Evolutionary conservation across 495 filamentous ascomycete species (phyloP).

Genomic region (Daldinia loculata): DNA sequence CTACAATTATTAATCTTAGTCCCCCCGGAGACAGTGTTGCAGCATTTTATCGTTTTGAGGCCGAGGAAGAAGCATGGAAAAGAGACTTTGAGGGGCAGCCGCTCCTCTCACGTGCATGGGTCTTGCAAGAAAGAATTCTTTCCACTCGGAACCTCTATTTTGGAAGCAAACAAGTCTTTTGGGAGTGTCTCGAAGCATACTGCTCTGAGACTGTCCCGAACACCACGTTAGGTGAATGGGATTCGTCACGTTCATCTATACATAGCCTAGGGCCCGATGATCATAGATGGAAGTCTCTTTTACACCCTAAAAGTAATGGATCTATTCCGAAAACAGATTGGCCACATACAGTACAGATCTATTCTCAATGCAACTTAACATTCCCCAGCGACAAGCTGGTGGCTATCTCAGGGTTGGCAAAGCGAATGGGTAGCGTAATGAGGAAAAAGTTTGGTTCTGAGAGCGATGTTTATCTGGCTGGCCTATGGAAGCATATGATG

Average conservation of each 20-base stretch:
- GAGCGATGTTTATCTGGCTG: constrained; percentile 25
- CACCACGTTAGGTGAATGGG: neutral
- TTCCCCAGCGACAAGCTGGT: constrained; percentile 28
- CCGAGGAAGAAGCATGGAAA: constrained; percentile 16
- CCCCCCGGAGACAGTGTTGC: neutral
- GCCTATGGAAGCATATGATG: constrained; percentile 31
- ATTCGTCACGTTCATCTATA: too few species aligned
- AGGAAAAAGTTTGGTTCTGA: neutral
- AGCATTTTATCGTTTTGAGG: constrained; percentile 1
- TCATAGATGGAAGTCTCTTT: constrained; percentile 20
- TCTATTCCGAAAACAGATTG: constrained; percentile 2
- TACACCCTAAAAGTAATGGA: neutral
- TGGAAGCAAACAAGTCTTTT: constrained; percentile 37
- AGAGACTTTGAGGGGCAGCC: constrained; percentile 22
- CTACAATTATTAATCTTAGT: constrained; percentile 25
- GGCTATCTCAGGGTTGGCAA: constrained; percentile 30
- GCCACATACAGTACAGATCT: constrained; percentile 5
- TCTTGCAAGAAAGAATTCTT: constrained; percentile 39
- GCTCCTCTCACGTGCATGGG: constrained; percentile 32
- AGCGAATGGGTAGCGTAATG: constrained; percentile 7
- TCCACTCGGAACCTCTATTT: constrained; percentile 37
- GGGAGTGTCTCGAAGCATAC: constrained; percentile 29
- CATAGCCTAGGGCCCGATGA: neutral
- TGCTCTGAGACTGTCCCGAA: constrained; percentile 27
- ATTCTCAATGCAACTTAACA: constrained; percentile 21